Conservation (phyloP, 2,329 filamentous ascomycete species). For the Trichoderma endophyticum region DNA sequence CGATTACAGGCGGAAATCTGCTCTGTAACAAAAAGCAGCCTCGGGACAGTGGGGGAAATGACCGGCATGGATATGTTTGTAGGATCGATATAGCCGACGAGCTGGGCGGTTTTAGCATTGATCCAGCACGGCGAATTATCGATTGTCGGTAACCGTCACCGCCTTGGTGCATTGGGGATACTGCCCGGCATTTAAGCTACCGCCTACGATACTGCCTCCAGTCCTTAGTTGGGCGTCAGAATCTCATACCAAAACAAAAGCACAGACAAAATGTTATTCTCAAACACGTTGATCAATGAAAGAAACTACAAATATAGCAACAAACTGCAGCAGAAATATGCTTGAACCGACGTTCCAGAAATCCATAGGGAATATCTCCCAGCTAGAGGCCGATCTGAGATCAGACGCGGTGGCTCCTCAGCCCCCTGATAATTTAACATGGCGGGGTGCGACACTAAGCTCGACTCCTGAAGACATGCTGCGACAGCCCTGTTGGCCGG, state of each 20-base stretch:
- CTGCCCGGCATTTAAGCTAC: neutral
- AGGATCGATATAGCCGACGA: neutral
- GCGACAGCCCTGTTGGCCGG: conserved; percentile 5
- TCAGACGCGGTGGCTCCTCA: conserved; percentile 5
- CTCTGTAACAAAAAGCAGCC: neutral
- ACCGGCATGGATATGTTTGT: neutral
- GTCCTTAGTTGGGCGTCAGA: neutral
- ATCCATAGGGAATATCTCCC: neutral
- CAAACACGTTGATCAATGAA: neutral
- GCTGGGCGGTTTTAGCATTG: neutral
- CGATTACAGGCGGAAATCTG: neutral
- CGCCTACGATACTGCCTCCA: neutral
- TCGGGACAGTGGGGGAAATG: neutral
- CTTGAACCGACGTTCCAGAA: conserved; percentile 1
- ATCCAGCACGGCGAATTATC: neutral
- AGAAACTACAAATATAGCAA: neutral
- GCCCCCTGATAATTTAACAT: conserved; percentile 12
- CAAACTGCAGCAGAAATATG: neutral
- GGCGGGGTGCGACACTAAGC: conserved; percentile 12
- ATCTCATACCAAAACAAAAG: neutral
- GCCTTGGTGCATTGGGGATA: neutral
- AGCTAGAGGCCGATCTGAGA: conserved; percentile 10
- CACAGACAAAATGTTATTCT: neutral
- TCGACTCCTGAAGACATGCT: conserved; percentile 13
- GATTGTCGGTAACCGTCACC: neutral